Conservation (phyloP, 202 grass and related monocot species). For the Zoysia matrella region DNA sequence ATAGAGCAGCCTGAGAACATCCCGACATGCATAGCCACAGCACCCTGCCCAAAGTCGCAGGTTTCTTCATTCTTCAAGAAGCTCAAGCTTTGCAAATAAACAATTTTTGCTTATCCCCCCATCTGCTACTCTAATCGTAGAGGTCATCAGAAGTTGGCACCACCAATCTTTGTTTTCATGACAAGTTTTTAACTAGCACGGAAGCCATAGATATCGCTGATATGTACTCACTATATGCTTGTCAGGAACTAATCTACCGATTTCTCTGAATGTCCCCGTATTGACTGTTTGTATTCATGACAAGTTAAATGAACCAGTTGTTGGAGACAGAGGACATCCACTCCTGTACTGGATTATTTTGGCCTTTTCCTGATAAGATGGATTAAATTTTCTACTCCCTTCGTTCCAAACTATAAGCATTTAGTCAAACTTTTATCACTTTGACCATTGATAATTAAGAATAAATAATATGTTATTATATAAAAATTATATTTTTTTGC, state of each 20-base stretch:
- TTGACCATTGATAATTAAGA: too few species aligned
- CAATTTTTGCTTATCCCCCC: background rate
- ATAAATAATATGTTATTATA: too few species aligned
- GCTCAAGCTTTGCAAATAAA: constrained; percentile 92
- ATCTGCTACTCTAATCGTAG: background rate
- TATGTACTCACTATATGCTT: background rate
- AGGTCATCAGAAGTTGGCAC: background rate
- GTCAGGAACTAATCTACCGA: background rate
- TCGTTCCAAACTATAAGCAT: too few species aligned
- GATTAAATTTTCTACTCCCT: background rate
- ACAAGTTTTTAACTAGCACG: background rate
- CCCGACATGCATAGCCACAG: constrained; percentile 78
- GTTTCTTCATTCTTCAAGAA: constrained; percentile 88
- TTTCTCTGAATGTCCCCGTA: background rate
- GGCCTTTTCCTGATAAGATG: background rate
- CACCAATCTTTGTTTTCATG: background rate
- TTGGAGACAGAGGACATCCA: background rate
- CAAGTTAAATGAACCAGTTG: background rate
- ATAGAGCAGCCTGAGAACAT: constrained; percentile 88
- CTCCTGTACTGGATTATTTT: background rate
- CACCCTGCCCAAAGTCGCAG: constrained; percentile 73
- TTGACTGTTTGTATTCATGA: background rate
- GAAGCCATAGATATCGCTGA: background rate
- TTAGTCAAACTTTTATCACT: too few species aligned
- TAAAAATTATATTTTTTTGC: too few species aligned